Evolutionary conservation across 2,329 filamentous ascomycete genomes (phyloP).

Genomic region (Diaporthe velutina): DNA sequence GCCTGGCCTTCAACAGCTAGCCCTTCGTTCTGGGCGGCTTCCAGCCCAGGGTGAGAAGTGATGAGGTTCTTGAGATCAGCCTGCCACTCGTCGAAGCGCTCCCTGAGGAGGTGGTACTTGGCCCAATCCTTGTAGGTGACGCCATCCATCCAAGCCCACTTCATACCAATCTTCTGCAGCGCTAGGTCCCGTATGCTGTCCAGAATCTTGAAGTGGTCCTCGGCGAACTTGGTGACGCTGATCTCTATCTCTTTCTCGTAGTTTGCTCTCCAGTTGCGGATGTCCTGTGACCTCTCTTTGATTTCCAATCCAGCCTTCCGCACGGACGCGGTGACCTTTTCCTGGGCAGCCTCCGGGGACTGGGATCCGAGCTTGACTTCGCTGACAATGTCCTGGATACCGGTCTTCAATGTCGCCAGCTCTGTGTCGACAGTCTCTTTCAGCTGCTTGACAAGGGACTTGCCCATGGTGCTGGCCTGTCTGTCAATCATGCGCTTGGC

Average conservation of each 20-base stretch:
- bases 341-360: conserved; percentile 52
- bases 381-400: conserved; percentile 72
- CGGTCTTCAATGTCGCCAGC: conserved; percentile 73
- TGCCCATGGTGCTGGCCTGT: conserved; percentile 75
- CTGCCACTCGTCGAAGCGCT: conserved; percentile 86
- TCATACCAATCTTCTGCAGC: conserved; percentile 91
- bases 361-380: conserved; percentile 62
- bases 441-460: conserved; percentile 76
- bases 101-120: conserved; percentile 91
- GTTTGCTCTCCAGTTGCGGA: conserved; percentile 81
- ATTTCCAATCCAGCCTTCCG: conserved; percentile 78
- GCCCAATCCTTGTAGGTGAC: conserved; percentile 98
- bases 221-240: conserved; percentile 79
- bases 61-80: conserved; percentile 83
- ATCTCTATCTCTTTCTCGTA: conserved; percentile 79
- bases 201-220: conserved; percentile 85
- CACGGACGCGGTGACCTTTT: conserved; percentile 63
- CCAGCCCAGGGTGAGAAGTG: conserved; percentile 78
- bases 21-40: conserved; percentile 73
- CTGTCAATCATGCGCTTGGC: conserved; percentile 68
- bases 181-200: conserved; percentile 86
- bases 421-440: conserved; percentile 75
- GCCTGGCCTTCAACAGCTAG: conserved; percentile 76
- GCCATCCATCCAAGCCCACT: conserved; percentile 95
- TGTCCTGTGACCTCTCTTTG: conserved; percentile 80